These are phyloP conservation scores for Scedosporium aurantiacum DNA, from an alignment of 2,329 filamentous ascomycete genomes.

Conservation along the genomic window DNA sequence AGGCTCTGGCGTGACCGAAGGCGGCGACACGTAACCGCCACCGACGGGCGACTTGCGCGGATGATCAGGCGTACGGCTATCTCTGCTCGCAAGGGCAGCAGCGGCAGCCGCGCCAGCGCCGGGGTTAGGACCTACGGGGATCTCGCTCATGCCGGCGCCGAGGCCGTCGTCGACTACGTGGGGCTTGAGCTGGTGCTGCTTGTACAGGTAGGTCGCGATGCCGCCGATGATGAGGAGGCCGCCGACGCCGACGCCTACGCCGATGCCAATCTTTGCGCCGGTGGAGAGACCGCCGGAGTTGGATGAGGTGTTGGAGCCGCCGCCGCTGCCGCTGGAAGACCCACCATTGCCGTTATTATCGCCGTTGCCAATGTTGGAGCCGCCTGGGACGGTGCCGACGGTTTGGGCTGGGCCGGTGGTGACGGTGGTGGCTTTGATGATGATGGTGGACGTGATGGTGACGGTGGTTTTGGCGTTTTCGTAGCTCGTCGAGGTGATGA, in stretches of 20 bases:
- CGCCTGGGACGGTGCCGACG: constrained; percentile 14
- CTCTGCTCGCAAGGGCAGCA: constrained; percentile 8
- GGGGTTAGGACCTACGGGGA: constrained; percentile 23
- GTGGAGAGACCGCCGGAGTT: constrained; percentile 23
- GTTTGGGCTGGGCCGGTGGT: constrained; percentile 18
- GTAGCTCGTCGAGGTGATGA: constrained; percentile 11
- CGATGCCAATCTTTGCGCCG: constrained; percentile 33
- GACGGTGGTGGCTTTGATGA: constrained; percentile 22
- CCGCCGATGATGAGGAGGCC: constrained; percentile 18
- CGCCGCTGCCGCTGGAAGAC: constrained; percentile 7
- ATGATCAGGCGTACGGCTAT: constrained; percentile 10
- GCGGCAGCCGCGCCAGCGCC: not conserved
- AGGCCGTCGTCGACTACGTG: constrained; percentile 24
- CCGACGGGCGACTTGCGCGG: constrained; percentile 2
- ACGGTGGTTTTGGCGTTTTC: constrained; percentile 25
- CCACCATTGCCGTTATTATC: constrained; percentile 6
- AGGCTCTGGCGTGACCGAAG: constrained; percentile 8
- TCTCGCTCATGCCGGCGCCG: constrained; percentile 26
- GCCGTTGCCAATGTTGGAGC: constrained; percentile 13
- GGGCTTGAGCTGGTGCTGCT: constrained; percentile 11
- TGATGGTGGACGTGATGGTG: constrained; percentile 25
- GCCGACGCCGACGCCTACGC: constrained; percentile 26
- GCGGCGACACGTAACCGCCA: not conserved
- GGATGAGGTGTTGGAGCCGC: not conserved
- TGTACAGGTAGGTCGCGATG: constrained; percentile 10